Conservation (phyloP, 805 yeast species). For the Clavispora vitiphila region DNA sequence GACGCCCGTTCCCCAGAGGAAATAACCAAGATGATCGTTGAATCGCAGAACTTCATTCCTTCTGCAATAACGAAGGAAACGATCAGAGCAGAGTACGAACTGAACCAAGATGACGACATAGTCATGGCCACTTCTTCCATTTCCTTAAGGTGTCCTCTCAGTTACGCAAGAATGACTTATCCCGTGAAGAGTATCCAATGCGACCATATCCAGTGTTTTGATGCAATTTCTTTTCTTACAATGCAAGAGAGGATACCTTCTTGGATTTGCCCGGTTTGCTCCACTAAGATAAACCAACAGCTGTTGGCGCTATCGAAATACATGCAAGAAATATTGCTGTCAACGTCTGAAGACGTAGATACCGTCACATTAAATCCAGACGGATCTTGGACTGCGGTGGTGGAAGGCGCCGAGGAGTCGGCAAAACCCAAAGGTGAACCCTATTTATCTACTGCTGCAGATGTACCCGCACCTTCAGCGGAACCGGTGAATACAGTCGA, state of each 20-base stretch:
- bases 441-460: neutral
- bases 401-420: neutral
- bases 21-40: constrained; percentile 16
- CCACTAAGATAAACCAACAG: constrained; percentile 42
- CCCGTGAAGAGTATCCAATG: constrained; percentile 74
- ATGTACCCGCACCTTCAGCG: neutral
- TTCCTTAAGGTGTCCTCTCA: constrained; percentile 73
- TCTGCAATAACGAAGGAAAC: constrained; percentile 45
- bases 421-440: constrained; percentile 1
- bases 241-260: constrained; percentile 76
- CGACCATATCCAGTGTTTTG: constrained; percentile 84
- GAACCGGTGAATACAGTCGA: constrained; percentile 6
- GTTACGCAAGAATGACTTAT: constrained; percentile 59
- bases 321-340: constrained; percentile 53
- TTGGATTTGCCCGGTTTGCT: constrained; percentile 89
- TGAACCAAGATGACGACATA: constrained; percentile 61
- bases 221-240: constrained; percentile 65
- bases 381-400: constrained; percentile 60
- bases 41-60: constrained; percentile 47
- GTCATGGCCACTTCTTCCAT: constrained; percentile 61
- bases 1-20: constrained; percentile 26
- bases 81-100: constrained; percentile 34
- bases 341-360: constrained; percentile 53
- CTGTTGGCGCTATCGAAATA: constrained; percentile 74
- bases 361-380: constrained; percentile 62